Evolutionary conservation across 805 yeast genomes (phyloP).

Genomic region (Metschnikowia rubicola): DNA sequence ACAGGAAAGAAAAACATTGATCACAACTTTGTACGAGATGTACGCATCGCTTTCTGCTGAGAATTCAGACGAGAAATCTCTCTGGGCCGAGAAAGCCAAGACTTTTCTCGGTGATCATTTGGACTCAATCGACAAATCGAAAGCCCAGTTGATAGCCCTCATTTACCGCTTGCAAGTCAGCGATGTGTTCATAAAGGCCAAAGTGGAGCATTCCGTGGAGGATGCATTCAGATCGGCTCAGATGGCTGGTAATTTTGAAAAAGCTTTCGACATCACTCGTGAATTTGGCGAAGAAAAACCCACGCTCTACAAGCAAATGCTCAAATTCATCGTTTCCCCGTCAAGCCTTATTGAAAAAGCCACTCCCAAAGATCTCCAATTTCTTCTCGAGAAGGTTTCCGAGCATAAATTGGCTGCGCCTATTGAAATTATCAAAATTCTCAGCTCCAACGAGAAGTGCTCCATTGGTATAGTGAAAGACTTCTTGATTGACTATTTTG

Average conservation of each 20-base stretch:
- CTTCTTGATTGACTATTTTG: conserved; percentile 59
- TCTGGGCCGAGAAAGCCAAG: conserved; percentile 69
- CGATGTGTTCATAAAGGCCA: conserved; percentile 39
- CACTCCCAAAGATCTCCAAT: conserved; percentile 46
- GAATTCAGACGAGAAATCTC: conserved; percentile 27
- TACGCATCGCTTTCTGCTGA: conserved; percentile 58
- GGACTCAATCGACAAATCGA: conserved; percentile 50
- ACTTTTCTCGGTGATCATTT: conserved; percentile 46
- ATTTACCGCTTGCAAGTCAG: conserved; percentile 46
- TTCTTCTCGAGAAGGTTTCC: conserved; percentile 52
- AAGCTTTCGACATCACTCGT: conserved; percentile 54
- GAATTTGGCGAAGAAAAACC: conserved; percentile 62
- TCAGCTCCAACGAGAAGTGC: conserved; percentile 59
- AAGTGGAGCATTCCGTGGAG: conserved; percentile 44
- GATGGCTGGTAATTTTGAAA: conserved; percentile 53
- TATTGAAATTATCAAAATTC: conserved; percentile 68
- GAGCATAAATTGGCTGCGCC: conserved; percentile 59
- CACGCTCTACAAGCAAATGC: conserved; percentile 61
- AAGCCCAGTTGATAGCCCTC: conserved; percentile 55
- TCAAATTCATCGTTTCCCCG: conserved; percentile 59
- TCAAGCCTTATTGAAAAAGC: conserved; percentile 48
- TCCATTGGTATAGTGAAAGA: conserved; percentile 72
- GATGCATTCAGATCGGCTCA: conserved; percentile 62
- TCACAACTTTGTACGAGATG: conserved; percentile 78
- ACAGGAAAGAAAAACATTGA: conserved; percentile 68